Percentiles rank a stretch among this genome's conserved stretches.
Evolutionary conservation across 805 yeast genomes (phyloP).

Genomic region (Candida sanyiensis): DNA sequence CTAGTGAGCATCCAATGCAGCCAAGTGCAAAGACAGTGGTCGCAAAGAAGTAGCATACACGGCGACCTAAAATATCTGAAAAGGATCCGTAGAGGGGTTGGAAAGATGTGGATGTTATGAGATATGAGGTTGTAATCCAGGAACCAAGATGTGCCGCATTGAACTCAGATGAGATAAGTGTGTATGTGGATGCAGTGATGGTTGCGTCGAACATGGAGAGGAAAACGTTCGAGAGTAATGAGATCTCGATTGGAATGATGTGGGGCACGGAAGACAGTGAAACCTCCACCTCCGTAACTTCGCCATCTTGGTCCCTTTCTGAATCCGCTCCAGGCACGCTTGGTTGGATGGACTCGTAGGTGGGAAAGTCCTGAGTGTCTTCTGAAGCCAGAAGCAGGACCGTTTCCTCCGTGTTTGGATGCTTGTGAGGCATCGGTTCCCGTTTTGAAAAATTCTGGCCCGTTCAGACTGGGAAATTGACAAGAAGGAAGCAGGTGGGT

Average conservation of each 20-base stretch:
- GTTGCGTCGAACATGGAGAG: constrained; percentile 44
- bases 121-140: constrained; percentile 39
- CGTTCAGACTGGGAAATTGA: no score
- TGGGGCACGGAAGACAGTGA: constrained; percentile 19
- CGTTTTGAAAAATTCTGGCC: no score
- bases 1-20: constrained; percentile 33
- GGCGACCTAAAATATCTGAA: constrained; percentile 35
- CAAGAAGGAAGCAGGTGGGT: no score
- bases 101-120: constrained; percentile 36
- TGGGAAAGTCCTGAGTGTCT: constrained; percentile 11
- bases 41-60: constrained; percentile 32
- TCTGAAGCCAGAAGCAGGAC: constrained; percentile 15
- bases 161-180: constrained; percentile 39
- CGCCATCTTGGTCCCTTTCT: not conserved
- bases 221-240: constrained; percentile 35
- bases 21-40: constrained; percentile 30
- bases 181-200: constrained; percentile 43
- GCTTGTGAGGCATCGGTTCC: not conserved
- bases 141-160: constrained; percentile 32
- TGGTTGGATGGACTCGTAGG: not conserved
- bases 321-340: not conserved
- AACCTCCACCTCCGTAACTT: constrained; percentile 8
- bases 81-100: constrained; percentile 38
- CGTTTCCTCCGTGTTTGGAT: constrained; percentile 11
- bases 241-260: constrained; percentile 30